Conservation (phyloP, 1,284 basidiomycete genomes). For the Trichosporon coremiiforme region DNA sequence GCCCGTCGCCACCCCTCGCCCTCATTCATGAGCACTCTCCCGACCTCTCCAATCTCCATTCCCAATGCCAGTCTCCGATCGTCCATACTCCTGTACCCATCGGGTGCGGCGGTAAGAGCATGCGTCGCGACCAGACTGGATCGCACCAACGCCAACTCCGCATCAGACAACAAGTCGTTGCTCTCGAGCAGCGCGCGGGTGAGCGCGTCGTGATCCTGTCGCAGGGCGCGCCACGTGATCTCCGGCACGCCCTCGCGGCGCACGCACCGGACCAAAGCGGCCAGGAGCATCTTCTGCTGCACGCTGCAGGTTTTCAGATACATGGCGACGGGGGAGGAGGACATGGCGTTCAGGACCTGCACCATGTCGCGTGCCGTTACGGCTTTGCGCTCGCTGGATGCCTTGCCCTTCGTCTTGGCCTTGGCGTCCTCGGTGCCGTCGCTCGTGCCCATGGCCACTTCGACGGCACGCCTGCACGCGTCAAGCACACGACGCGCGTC, state of each 20-base stretch:
- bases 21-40: constrained; percentile 55
- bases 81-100: constrained; percentile 42
- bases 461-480: constrained; percentile 83
- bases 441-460: constrained; percentile 62
- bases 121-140: constrained; percentile 47
- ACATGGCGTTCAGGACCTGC: constrained; percentile 83
- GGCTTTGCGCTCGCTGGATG: constrained; percentile 41
- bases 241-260: constrained; percentile 83
- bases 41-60: constrained; percentile 56
- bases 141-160: constrained; percentile 51
- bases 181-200: constrained; percentile 49
- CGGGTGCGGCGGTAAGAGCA: constrained; percentile 47
- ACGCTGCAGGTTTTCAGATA: constrained; percentile 78
- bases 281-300: constrained; percentile 87
- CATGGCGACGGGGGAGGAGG: constrained; percentile 82
- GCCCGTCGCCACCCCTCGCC: constrained; percentile 55
- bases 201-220: constrained; percentile 52
- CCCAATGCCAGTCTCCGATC: constrained; percentile 54
- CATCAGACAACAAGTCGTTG: constrained; percentile 45
- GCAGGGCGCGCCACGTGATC: constrained; percentile 72
- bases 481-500: constrained; percentile 93
- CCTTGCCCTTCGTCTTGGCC: not conserved
- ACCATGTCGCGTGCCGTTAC: constrained; percentile 76
- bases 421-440: not conserved
- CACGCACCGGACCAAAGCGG: constrained; percentile 79